A percentile compares a stretch with the other conserved stretches of the same genome.
Conservation (phyloP, 495 filamentous ascomycete genomes). For the Tuber melanosporum region DNA sequence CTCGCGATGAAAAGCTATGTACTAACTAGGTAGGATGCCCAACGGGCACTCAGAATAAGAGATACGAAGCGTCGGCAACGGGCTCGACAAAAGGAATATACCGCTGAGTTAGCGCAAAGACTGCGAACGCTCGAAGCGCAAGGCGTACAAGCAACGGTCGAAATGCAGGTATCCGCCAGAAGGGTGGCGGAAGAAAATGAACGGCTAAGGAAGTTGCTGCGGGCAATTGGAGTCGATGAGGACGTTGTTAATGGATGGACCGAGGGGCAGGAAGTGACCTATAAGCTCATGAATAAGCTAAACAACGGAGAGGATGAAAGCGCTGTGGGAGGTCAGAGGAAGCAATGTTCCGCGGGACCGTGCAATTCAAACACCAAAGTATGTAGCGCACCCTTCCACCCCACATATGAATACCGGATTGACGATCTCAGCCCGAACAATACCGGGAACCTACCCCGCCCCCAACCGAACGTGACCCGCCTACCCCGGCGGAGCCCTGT, state of each 20-base stretch:
- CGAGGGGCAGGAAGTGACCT: constrained; percentile 5
- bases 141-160: constrained; percentile 49
- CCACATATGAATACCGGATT: neutral
- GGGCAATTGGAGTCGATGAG: constrained; percentile 41
- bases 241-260: constrained; percentile 41
- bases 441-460: neutral
- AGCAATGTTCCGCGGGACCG: neutral
- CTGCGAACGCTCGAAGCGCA: constrained; percentile 47
- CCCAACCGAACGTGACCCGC: neutral
- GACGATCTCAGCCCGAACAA: neutral
- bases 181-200: constrained; percentile 50
- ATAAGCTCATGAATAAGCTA: neutral
- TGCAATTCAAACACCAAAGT: neutral
- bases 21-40: neutral
- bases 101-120: constrained; percentile 54
- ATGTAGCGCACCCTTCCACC: neutral
- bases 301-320: neutral
- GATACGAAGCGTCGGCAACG: constrained; percentile 63
- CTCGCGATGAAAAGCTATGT: neutral
- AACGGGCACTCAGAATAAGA: constrained; percentile 38
- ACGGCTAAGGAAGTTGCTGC: constrained; percentile 46
- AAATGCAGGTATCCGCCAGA: constrained; percentile 50
- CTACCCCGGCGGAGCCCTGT: neutral
- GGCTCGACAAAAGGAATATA: constrained; percentile 57
- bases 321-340: neutral